Evolutionary conservation across 116 monocot species (phyloP).

Genomic region (Zostera marina): DNA sequence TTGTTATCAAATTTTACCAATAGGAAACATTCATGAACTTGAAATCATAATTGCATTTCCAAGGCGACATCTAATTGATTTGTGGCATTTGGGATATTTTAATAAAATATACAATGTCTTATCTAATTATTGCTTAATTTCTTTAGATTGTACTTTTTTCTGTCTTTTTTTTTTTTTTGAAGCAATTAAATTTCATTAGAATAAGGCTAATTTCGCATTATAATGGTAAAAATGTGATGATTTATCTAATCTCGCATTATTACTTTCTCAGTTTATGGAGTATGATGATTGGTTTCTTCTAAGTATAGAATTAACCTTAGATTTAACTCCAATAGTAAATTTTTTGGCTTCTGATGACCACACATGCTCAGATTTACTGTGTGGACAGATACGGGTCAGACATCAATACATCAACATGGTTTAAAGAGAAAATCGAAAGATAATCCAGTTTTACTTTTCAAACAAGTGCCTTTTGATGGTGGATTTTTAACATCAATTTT

Average conservation of each 20-base stretch:
- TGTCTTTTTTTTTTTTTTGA: neutral
- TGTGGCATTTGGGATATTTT: no score
- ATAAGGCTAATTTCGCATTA: neutral
- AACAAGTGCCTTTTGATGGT: no score
- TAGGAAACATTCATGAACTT: no score
- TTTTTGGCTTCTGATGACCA: constrained; percentile 50
- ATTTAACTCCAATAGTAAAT: constrained; percentile 41
- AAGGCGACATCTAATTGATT: no score
- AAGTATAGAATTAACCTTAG: constrained; percentile 35
- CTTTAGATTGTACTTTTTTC: neutral
- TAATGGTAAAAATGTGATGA: neutral
- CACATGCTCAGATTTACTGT: constrained; percentile 29
- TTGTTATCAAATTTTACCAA: no score
- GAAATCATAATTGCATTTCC: no score
- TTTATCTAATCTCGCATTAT: neutral
- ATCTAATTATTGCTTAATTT: neutral
- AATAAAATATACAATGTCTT: no score
- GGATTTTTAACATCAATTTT: no score
- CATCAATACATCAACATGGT: constrained; percentile 3
- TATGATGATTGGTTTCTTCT: constrained; percentile 39
- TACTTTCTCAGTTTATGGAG: constrained; percentile 12
- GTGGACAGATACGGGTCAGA: constrained; percentile 80
- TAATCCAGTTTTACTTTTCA: neutral
- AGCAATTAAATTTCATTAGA: no score
- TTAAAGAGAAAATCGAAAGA: neutral